These are phyloP conservation scores for Exophiala dermatitidis DNA, from an alignment of 2,329 filamentous ascomycete genomes.

Conservation along the genomic window DNA sequence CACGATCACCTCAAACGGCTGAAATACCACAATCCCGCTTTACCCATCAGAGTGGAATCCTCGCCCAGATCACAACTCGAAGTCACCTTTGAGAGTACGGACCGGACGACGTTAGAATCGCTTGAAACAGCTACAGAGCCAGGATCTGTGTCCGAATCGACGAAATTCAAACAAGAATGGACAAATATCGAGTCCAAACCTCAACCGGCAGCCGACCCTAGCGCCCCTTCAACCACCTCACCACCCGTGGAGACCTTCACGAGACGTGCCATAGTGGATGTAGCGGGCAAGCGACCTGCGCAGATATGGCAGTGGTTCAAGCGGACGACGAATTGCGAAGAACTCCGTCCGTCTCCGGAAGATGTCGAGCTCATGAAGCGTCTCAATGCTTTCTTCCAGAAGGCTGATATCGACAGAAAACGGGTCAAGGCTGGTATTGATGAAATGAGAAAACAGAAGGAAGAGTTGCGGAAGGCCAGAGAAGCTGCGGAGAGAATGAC, in stretches of 20 bases:
- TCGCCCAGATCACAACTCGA: conserved; percentile 35
- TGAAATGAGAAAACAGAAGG: conserved; percentile 40
- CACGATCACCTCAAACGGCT: conserved; percentile 70
- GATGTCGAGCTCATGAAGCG: conserved; percentile 32
- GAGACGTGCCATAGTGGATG: conserved; percentile 27
- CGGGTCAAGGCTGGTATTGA: conserved; percentile 36
- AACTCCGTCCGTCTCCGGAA: conserved; percentile 34
- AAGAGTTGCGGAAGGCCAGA: conserved; percentile 39
- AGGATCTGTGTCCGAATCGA: background rate
- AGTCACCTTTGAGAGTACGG: conserved; percentile 35
- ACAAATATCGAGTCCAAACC: conserved; percentile 12
- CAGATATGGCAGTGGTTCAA: conserved; percentile 41
- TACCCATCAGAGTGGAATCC: conserved; percentile 76
- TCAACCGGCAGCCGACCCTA: conserved; percentile 8
- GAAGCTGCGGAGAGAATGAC: conserved; percentile 39
- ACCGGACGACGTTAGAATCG: conserved; percentile 8
- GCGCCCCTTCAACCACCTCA: conserved; percentile 26
- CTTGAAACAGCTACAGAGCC: conserved; percentile 1
- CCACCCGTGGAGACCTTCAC: conserved; percentile 31
- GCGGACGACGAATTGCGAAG: conserved; percentile 36
- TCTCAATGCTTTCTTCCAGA: conserved; percentile 32
- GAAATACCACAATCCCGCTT: conserved; percentile 86
- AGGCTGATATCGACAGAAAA: conserved; percentile 36
- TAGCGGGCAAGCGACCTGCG: conserved; percentile 32
- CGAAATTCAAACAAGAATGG: conserved; percentile 11